Conservation (phyloP, 257 asterid species). For the Solanum ossicruentum region DNA sequence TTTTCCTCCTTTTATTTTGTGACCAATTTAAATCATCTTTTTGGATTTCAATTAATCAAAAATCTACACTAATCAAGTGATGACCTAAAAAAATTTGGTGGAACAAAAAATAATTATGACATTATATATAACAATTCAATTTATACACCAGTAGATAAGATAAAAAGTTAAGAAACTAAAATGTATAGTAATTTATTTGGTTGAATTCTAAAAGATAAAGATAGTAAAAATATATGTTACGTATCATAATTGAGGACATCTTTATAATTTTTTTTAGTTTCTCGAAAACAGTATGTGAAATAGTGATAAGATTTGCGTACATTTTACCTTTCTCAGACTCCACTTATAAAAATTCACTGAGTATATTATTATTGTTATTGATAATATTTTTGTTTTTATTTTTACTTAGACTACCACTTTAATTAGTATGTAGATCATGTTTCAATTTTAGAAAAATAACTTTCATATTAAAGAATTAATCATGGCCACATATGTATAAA, state of each 20-base stretch:
- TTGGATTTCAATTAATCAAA: neutral
- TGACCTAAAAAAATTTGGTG: neutral
- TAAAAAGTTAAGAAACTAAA: neutral
- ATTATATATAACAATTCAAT: neutral
- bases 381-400: neutral
- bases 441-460: neutral
- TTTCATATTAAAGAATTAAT: neutral
- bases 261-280: neutral
- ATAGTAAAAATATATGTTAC: neutral
- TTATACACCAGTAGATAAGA: neutral
- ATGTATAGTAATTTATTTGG: neutral
- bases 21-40: neutral
- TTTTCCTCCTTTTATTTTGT: neutral
- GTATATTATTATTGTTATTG: too few species aligned
- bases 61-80: neutral
- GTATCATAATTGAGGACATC: neutral
- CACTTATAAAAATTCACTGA: rapidly evolving
- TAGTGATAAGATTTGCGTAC: too few species aligned
- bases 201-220: neutral
- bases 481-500: neutral
- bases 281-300: too few species aligned
- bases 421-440: neutral
- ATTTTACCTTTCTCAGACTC: too few species aligned
- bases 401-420: neutral
- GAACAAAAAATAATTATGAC: neutral